Evolutionary conservation across 441 rosid species (phyloP).

Genomic region (Macaranga tanarius): DNA sequence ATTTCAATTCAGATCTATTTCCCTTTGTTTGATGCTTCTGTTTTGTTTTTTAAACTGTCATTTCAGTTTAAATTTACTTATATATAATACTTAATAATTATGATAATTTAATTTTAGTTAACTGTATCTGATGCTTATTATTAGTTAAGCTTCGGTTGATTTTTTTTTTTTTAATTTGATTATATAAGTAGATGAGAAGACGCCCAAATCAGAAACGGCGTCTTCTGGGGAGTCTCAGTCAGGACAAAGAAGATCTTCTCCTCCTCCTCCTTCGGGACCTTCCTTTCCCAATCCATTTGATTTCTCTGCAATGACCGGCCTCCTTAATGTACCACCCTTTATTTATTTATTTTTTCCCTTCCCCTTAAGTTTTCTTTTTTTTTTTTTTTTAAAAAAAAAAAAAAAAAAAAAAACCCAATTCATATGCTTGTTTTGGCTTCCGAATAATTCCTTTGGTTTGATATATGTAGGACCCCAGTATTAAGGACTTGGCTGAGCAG

Average conservation of each 20-base stretch:
- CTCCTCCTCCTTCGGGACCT: conserved; percentile 41
- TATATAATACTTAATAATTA: no score
- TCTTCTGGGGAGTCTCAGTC: conserved; percentile 42
- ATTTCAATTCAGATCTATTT: background rate
- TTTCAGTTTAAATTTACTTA: background rate
- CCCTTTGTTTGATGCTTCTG: background rate
- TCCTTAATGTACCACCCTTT: conserved; percentile 64
- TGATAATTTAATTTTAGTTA: no score
- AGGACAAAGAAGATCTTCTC: conserved; percentile 36
- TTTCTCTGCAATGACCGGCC: conserved; percentile 82
- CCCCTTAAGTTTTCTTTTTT: background rate
- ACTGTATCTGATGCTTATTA: no score
- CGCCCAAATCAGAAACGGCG: conserved; percentile 37
- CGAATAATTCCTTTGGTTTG: background rate
- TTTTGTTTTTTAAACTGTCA: background rate
- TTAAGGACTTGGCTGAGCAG: conserved; percentile 88
- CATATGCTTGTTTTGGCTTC: background rate
- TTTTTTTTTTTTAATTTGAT: background rate
- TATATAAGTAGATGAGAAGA: conserved; percentile 42
- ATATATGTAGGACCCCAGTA: conserved; percentile 78
- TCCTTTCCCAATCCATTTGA: conserved; percentile 66
- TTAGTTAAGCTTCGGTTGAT: background rate
- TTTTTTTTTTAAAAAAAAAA: no score
- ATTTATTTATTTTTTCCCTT: no score
- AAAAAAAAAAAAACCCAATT: background rate